phyloP scores from a whole-genome alignment of 345 rosid species.

The Corchorus olitorius region DNA sequence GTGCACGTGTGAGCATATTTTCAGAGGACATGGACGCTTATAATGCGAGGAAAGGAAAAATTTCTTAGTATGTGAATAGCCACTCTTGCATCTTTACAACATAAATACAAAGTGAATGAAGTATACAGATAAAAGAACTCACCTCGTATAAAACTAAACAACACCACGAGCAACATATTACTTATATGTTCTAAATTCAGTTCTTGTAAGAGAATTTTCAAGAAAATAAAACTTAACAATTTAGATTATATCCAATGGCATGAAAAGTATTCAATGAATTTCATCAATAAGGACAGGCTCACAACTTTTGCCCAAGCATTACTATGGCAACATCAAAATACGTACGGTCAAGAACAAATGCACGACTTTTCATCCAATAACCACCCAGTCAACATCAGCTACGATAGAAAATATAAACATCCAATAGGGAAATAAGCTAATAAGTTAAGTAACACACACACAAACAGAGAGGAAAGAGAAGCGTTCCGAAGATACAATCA shows the following conservation, averaged over 20 bases:
- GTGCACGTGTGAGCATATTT: neutral
- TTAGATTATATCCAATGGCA: neutral
- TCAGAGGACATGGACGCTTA: neutral
- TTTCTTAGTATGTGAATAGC: neutral
- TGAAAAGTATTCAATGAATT: conserved; percentile 3
- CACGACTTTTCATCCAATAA: neutral
- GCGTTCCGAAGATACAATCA: conserved; percentile 3
- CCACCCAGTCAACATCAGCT: too few species aligned
- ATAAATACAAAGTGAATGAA: neutral
- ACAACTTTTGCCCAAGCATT: conserved; percentile 2
- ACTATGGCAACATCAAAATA: neutral
- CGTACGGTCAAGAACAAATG: neutral
- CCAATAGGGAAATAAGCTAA: neutral
- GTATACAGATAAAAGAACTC: neutral
- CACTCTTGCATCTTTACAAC: neutral
- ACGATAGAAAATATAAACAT: too few species aligned
- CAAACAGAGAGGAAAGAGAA: neutral
- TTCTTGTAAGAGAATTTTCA: neutral
- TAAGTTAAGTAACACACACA: neutral
- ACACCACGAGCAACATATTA: too few species aligned
- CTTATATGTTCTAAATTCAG: too few species aligned
- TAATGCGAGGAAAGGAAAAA: neutral
- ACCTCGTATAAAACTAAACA: too few species aligned
- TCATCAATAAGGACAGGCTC: neutral
- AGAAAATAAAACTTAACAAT: neutral